Base-by-base conservation (phyloP, 2,329 filamentous ascomycete genomes). In the Xylariaceae sp. region DNA sequence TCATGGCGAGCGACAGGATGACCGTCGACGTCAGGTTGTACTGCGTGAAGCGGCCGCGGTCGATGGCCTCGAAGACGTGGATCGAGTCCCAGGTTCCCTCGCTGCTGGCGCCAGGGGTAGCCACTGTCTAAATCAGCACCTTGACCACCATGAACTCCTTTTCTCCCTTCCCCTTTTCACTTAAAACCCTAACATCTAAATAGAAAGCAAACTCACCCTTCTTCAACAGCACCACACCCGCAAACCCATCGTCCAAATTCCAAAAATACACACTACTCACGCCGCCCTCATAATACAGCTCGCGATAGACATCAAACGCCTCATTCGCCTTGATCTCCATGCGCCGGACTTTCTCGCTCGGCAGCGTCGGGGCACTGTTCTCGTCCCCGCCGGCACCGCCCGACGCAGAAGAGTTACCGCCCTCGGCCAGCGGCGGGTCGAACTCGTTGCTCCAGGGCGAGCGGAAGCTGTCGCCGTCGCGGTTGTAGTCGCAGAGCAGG, bases 401-500 rank as follows among this genome's bases (percentile, higher is more conserved):
- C 53, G 85, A 83, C 53, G 81, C 23, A 30, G 23, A 30, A 4
- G 23, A 30, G 23, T 30, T 4, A 5, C 23, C 23, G 4, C 4
- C 82, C 66, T 89, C 88, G 61, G 53, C 53, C 13, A 96, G 82
- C 11, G 92, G 89, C 15, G 93, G 94, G 74, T 97, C 92, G 75
- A 99, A 99, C 76, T 96, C 89, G 78, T 97, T 97, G 78, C 88
- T 94, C 94, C 94, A 99, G n/a, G 94, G 94, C 66, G 90, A 96
- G 64, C 94, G 89, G 83, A 96, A 96, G 77, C 89, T 95, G 78
- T 97, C 93, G 64, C 94, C 94, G 77, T 99, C 94, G 66, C 94
- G 92, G 82, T 99, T 99, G 83, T 99, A 99, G 83, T 99, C 94
- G 82, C 94, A 99, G 71, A 97, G 89, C 55, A 99, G 86, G 80